These are phyloP conservation scores for Acanthamoeba triangularis DNA, from an alignment of 208 protist species.

Conservation along the genomic window DNA sequence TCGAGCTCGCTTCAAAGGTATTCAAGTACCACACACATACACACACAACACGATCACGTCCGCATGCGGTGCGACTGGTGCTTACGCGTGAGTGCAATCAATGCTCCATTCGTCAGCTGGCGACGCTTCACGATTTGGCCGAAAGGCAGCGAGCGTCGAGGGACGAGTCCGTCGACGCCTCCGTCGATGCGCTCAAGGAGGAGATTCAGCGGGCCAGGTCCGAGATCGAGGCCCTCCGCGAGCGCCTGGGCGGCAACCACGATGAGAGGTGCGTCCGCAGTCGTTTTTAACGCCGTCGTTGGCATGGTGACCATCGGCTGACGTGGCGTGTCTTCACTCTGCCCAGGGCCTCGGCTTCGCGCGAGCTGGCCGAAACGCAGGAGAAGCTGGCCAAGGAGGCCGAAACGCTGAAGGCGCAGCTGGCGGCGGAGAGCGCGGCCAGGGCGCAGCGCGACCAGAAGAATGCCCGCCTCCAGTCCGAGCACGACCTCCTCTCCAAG, in stretches of 20 bases:
- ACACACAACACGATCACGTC: neutral
- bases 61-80: neutral
- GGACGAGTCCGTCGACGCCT: neutral
- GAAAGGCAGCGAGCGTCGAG: slow-evolving; percentile 21
- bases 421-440: neutral
- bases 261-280: neutral
- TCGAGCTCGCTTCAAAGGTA: slow-evolving; percentile 24
- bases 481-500: slow-evolving; percentile 6
- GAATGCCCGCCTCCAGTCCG: neutral
- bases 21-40: neutral
- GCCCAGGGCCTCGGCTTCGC: neutral
- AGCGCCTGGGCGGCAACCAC: neutral
- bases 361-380: slow-evolving; percentile 2
- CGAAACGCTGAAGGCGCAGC: neutral
- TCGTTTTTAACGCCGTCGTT: neutral
- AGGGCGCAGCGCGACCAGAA: slow-evolving; percentile 13
- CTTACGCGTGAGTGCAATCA: neutral
- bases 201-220: neutral
- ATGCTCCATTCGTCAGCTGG: neutral
- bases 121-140: neutral
- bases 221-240: slow-evolving; percentile 18
- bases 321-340: neutral
- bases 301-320: neutral
- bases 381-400: neutral
- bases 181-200: neutral